Percentiles rank a stretch among this genome's conserved stretches.
These are phyloP conservation scores for Globisporangium perplexum DNA, from an alignment of 352 stramenopile genomes.

Conservation along the genomic window DNA sequence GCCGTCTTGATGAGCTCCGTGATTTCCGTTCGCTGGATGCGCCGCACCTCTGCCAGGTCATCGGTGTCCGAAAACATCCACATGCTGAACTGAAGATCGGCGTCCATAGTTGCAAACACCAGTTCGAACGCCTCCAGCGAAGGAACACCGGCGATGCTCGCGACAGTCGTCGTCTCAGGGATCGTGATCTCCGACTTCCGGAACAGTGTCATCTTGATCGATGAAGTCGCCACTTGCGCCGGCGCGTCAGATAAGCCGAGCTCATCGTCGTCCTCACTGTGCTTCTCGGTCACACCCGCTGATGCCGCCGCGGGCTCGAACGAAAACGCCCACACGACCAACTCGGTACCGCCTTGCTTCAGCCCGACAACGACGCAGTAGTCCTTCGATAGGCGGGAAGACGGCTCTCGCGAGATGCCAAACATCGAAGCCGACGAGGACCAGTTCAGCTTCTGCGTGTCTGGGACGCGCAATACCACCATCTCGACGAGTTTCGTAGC, in stretches of 20 bases:
- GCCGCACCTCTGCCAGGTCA: slow-evolving; percentile 32
- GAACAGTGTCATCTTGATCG: slow-evolving; percentile 22
- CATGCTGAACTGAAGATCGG: slow-evolving; percentile 26
- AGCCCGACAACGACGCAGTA: slow-evolving; percentile 55
- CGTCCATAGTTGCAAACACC: slow-evolving; percentile 38
- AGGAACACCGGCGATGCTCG: slow-evolving; percentile 36
- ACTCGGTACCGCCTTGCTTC: slow-evolving; percentile 21
- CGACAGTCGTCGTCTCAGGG: slow-evolving; percentile 17
- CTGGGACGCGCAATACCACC: slow-evolving; percentile 29
- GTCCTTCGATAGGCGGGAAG: slow-evolving; percentile 34
- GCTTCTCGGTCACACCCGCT: background rate
- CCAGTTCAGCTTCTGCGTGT: slow-evolving; percentile 55
- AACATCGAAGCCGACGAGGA: slow-evolving; percentile 33
- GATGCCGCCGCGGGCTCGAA: slow-evolving; percentile 16
- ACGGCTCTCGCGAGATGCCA: slow-evolving; percentile 9
- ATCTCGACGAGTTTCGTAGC: slow-evolving; percentile 21
- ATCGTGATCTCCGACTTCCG: slow-evolving; percentile 34
- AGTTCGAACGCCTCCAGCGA: slow-evolving; percentile 44
- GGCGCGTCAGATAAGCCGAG: slow-evolving; percentile 1
- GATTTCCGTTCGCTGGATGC: slow-evolving; percentile 36
- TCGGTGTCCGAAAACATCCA: slow-evolving; percentile 62
- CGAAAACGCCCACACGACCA: slow-evolving; percentile 62
- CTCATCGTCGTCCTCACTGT: slow-evolving; percentile 5
- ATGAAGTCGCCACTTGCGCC: slow-evolving; percentile 2
- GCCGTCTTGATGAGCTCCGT: slow-evolving; percentile 23